phyloP scores from a whole-genome alignment of 352 stramenopile genomes.

The Phytophthora pinifolia region DNA sequence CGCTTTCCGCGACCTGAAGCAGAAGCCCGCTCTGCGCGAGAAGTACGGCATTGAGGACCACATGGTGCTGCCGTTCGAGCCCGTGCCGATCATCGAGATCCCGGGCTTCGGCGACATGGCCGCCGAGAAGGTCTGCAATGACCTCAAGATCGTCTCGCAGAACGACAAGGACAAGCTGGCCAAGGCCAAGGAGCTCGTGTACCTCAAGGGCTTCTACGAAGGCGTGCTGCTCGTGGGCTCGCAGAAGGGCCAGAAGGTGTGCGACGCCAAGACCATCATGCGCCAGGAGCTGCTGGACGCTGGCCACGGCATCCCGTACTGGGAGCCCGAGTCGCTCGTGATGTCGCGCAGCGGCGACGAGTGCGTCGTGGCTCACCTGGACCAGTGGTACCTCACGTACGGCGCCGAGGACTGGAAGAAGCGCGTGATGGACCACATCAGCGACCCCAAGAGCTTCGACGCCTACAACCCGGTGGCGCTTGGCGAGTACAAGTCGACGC shows the following conservation, averaged over 20 bases:
- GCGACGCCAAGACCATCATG: constrained; percentile 97
- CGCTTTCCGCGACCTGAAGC: constrained; percentile 98
- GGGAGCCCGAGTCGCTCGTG: constrained; percentile 98
- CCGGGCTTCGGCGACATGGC: constrained; percentile 96
- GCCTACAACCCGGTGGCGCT: constrained; percentile 93
- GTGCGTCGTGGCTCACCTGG: constrained; percentile 98
- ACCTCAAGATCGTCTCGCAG: constrained; percentile 98
- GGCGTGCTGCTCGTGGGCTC: constrained; percentile 98
- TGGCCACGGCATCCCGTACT: constrained; percentile 96
- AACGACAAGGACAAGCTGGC: constrained; percentile 99
- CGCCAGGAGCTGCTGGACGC: constrained; percentile 96
- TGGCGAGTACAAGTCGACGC: constrained; percentile 96
- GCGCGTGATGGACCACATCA: constrained; percentile 95
- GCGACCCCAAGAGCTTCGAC: constrained; percentile 91
- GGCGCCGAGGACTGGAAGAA: constrained; percentile 98
- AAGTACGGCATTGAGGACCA: constrained; percentile 99
- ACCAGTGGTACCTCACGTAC: constrained; percentile 99
- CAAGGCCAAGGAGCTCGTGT: constrained; percentile 98
- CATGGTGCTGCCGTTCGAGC: constrained; percentile 98
- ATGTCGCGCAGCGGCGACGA: constrained; percentile 98
- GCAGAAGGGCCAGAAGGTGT: constrained; percentile 96
- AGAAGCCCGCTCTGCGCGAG: constrained; percentile 97
- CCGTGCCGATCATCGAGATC: constrained; percentile 99
- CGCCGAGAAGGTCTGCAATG: constrained; percentile 95
- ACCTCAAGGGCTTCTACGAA: constrained; percentile 99